Conservation (phyloP, 768 basidiomycete genomes). For the Psilocybe subaeruginosa region DNA sequence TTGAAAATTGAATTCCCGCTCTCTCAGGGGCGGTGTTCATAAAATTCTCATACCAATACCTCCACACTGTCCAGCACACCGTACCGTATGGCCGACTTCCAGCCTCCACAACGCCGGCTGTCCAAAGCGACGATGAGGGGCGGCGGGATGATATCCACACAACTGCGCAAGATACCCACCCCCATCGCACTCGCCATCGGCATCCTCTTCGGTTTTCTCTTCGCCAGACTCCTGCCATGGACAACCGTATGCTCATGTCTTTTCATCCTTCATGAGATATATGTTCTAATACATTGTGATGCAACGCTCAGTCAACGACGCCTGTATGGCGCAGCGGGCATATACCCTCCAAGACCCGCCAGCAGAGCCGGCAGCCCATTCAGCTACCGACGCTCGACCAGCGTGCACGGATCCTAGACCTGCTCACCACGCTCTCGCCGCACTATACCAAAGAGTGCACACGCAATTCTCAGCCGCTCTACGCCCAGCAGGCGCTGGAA, state of each 20-base stretch:
- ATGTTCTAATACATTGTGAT: background rate
- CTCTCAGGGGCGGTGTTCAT: background rate
- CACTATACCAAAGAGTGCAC: conserved; percentile 96
- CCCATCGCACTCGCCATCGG: conserved; percentile 63
- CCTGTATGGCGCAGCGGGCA: conserved; percentile 59
- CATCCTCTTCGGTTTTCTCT: conserved; percentile 59
- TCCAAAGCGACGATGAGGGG: conserved; percentile 9
- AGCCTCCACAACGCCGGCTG: background rate
- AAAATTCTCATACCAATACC: too few relatives aligned
- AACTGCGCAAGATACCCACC: conserved; percentile 53
- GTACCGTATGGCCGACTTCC: conserved; percentile 1
- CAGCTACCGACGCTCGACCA: conserved; percentile 82
- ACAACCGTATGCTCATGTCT: conserved; percentile 31
- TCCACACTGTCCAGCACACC: too few relatives aligned
- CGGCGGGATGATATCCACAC: conserved; percentile 17
- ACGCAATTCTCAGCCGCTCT: conserved; percentile 80
- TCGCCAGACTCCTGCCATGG: conserved; percentile 56
- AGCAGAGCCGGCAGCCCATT: conserved; percentile 63
- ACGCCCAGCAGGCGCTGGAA: conserved; percentile 81
- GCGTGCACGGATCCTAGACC: conserved; percentile 81
- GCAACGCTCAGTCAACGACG: conserved; percentile 31
- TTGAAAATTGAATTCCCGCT: background rate
- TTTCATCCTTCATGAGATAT: conserved; percentile 3
- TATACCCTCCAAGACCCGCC: conserved; percentile 50
- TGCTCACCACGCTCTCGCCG: conserved; percentile 84